Evolutionary conservation across 495 filamentous ascomycete genomes (phyloP), one percentile per base, ranked within the genome.

Genomic region (Opeltia flavorubescens): DNA sequence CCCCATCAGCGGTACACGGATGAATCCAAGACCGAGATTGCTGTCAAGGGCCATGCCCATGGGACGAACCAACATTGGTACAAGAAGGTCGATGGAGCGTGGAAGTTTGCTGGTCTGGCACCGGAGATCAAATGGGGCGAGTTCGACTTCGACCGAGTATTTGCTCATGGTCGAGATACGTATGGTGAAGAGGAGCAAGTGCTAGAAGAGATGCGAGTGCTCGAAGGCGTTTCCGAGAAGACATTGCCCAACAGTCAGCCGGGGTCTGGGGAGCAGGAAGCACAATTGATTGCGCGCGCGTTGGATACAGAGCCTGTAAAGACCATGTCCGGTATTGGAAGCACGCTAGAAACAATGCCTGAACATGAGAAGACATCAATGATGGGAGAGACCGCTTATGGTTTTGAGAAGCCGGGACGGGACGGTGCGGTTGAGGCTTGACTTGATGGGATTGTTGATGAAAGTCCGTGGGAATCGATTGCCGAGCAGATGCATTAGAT

Each of bases 1-100:
- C 80, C 81, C 28, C 83, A 89, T 53, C 74, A 67, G 38, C 30
- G 51, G 8, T 53, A 53, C n/a, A 42, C 48, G 8, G 49, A 53
- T 46, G 51, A 44, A 17, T 34, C 40, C 0, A 51, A 11, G 40
- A 52, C 21, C 1, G 49, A 27, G 49, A 31, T 53, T 6, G 47
- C 38, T 1, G 34, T 53, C 8, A 53, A 53, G 17, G 51, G 51
- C 6, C 51, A 53, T 39, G 51, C 51, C 6, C 51, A 53, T 24
- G 47, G 51, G 20, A 46, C 51, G 7, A 53, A 53, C 9, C 39
- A 53, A 48, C 51, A 53, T 27, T 53, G 51, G 51, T 53, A 53
- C 33, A 44, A 36, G 24, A 53, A 53, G 34, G 26, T 53, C 3
- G 51, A 52, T 25, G 51, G 51, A 6, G 42, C 40, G 17, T 53